Evolutionary conservation across 176 grass and related monocot species (phyloP).

Genomic region (Saccharum spontaneum): DNA sequence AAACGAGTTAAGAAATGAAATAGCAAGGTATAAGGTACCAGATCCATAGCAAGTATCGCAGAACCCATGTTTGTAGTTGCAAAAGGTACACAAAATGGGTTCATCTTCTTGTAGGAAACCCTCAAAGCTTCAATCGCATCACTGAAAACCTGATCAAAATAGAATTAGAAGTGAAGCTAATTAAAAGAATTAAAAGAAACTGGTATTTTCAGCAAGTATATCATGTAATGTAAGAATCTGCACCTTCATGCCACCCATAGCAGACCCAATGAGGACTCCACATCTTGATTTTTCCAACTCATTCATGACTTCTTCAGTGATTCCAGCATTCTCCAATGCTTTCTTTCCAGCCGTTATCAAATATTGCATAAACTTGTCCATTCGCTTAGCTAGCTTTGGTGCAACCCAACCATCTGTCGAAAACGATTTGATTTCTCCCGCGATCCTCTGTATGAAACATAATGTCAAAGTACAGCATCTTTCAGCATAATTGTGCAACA

Average conservation of each 20-base stretch:
- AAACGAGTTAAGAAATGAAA: slow-evolving; percentile 11
- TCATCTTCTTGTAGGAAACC: slow-evolving; percentile 98
- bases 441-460: slow-evolving; percentile 70
- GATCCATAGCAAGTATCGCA: slow-evolving; percentile 99
- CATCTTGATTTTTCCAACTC: slow-evolving; percentile 87
- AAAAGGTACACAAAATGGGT: slow-evolving; percentile 99
- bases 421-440: slow-evolving; percentile 95
- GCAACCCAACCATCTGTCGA: slow-evolving; percentile 87
- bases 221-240: neutral
- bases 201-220: neutral
- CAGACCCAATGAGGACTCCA: slow-evolving; percentile 95
- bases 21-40: slow-evolving; percentile 54
- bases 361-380: slow-evolving; percentile 99
- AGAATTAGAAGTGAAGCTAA: slow-evolving; percentile 24
- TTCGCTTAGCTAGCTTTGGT: slow-evolving; percentile 85
- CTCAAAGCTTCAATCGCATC: slow-evolving; percentile 95
- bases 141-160: slow-evolving; percentile 78
- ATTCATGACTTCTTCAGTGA: slow-evolving; percentile 83
- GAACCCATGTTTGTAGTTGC: slow-evolving; percentile 99
- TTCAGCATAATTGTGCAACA: slow-evolving; percentile 18
- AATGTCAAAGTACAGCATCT: slow-evolving; percentile 8
- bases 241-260: slow-evolving; percentile 99
- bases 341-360: slow-evolving; percentile 92
- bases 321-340: slow-evolving; percentile 85
- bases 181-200: neutral